Evolutionary conservation across 1,284 basidiomycete species (phyloP).

Genomic region (Puccinia hordei): DNA sequence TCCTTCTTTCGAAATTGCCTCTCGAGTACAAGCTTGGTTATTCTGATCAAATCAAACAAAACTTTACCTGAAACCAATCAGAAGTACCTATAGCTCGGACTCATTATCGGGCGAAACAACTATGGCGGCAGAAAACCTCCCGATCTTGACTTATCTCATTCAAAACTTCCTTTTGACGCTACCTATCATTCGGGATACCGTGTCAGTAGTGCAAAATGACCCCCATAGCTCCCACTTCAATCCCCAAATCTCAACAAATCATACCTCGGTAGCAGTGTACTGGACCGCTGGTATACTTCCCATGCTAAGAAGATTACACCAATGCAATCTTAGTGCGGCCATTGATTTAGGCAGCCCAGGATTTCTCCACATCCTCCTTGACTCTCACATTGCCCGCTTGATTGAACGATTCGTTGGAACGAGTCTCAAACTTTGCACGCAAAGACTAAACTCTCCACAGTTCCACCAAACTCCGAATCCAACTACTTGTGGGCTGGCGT

Average conservation of each 20-base stretch:
- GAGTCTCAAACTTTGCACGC: constrained; percentile 23
- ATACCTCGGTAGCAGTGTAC: constrained; percentile 25
- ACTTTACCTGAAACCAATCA: not conserved
- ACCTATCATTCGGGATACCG: constrained; percentile 54
- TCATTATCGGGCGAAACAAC: constrained; percentile 27
- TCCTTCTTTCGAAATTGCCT: not conserved
- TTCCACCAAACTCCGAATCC: not conserved
- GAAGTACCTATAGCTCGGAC: constrained; percentile 39
- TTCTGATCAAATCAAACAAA: not conserved
- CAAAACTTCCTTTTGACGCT: constrained; percentile 55
- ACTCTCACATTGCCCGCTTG: constrained; percentile 13
- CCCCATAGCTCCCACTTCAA: constrained; percentile 2
- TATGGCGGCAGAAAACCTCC: constrained; percentile 36
- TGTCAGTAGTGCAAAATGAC: constrained; percentile 20
- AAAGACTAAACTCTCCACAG: not conserved
- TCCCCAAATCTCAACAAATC: constrained; percentile 2
- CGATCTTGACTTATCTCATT: constrained; percentile 55
- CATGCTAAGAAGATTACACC: constrained; percentile 39
- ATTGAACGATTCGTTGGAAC: constrained; percentile 38
- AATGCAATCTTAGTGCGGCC: constrained; percentile 42
- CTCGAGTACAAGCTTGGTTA: not conserved
- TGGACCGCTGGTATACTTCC: constrained; percentile 46
- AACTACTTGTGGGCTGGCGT: not conserved
- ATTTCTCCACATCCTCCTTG: constrained; percentile 41
- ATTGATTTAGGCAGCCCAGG: constrained; percentile 47